Conservation (phyloP, 257 asterid genomes). For the Coffea eugenioides region DNA sequence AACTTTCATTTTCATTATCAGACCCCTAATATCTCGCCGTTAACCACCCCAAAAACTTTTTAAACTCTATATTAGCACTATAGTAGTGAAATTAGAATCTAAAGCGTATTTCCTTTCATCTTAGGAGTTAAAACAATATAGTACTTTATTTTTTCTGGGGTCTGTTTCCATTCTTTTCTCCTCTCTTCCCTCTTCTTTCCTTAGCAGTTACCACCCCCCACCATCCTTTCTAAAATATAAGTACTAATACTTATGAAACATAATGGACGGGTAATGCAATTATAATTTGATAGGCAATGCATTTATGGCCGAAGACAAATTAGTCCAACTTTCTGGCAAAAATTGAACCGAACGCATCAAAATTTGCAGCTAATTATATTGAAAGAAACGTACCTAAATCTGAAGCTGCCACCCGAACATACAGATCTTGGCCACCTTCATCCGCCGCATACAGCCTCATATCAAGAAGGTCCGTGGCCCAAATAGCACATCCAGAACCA, state of each 20-base stretch:
- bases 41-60: too few species aligned
- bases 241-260: neutral
- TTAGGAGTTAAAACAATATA: too few species aligned
- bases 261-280: neutral
- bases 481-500: constrained; percentile 74
- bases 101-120: too few species aligned
- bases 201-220: neutral
- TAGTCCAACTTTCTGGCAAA: neutral
- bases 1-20: too few species aligned
- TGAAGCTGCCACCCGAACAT: constrained; percentile 57
- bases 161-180: neutral
- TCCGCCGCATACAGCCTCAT: constrained; percentile 75
- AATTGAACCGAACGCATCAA: neutral
- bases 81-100: too few species aligned
- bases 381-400: constrained; percentile 54
- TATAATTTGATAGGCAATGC: neutral
- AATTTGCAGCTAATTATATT: neutral
- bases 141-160: too few species aligned
- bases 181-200: neutral
- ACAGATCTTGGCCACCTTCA: constrained; percentile 79
- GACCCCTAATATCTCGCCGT: too few species aligned
- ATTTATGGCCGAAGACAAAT: too few species aligned
- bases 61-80: too few species aligned
- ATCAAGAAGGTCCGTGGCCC: constrained; percentile 66
- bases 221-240: neutral